Base-by-base conservation (phyloP, 768 basidiomycete species). In the Macrocybe gigantea region DNA sequence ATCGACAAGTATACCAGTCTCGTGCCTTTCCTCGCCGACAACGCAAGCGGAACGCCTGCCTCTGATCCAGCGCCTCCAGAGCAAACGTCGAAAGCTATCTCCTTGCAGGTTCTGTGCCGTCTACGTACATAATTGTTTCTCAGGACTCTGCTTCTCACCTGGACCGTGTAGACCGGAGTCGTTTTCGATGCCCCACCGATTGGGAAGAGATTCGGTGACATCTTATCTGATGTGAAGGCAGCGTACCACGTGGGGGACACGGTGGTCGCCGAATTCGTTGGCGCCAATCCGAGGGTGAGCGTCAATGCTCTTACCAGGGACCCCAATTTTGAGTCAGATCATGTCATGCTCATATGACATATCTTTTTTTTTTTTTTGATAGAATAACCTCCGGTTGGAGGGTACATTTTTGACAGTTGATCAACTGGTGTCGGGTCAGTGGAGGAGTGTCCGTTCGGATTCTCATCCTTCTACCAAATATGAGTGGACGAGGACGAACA, bases 341-440 rank as follows among this genome's bases (percentile, higher is more conserved):
- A 22, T 22, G 22, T 22, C 22, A 22, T 22, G 22, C 22, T 22
- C 22, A 22, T 22, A 22, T 22, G 22, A 22, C 22, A 22, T 22
- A 22, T 22, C 22, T 22, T 22, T 22, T 38, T 38, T 50, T 44
- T 41, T 36, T 6, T 11, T 14, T 29, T 44, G 41, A 31, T 52
- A 88, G 85, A 91, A 91, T 56, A 89, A 90, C 57, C 74, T 88
- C 32, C 78, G 80, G 15, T 70, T 89, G 8, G 86, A 88, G 56
- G 73, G 72, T 38, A 88, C 86, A 1, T 89, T 85, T 72, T 65
- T 90, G 38, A 78, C 73, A 1, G 75, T 90, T 36, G 84, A 89
- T 49, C 74, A 69, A 44, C 61, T 73, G 33, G 63, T 71, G 6
- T 58, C 67, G 11, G 72, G 69, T 30, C 60, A 66, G 45, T 90